Conservation (phyloP, 2,329 filamentous ascomycete genomes). For the Cadophora luteo-olivacea region DNA sequence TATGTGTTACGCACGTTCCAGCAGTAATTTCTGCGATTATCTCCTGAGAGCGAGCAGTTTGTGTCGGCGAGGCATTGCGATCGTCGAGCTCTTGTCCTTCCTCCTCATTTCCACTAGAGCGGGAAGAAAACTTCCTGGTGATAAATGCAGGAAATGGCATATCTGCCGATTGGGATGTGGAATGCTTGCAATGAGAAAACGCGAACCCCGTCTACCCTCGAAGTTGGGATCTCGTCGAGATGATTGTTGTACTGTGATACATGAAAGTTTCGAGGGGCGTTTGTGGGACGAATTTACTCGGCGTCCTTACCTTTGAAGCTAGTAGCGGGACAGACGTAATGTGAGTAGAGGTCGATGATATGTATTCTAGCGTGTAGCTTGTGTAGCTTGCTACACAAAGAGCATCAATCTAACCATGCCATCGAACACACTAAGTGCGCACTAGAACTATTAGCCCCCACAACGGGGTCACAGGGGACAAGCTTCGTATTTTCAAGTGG, state of each 20-base stretch:
- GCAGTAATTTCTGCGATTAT: slow-evolving; percentile 29
- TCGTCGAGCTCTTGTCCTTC: not conserved
- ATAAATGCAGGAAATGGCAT: not conserved
- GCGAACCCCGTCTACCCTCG: not conserved
- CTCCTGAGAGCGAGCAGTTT: not conserved
- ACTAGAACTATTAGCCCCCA: not conserved
- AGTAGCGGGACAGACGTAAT: not conserved
- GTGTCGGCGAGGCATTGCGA: not conserved
- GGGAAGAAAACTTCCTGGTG: not conserved
- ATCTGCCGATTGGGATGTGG: not conserved
- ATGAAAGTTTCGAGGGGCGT: not conserved
- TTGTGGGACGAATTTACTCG: not conserved
- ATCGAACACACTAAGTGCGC: not conserved
- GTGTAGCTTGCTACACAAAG: not conserved
- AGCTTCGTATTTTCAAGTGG: not conserved
- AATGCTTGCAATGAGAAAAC: not conserved
- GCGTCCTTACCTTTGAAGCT: not conserved
- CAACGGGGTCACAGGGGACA: not conserved
- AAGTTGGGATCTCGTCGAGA: not conserved
- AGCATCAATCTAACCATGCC: not conserved
- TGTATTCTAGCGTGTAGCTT: not conserved
- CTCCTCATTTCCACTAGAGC: not conserved
- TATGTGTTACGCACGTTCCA: slow-evolving; percentile 20
- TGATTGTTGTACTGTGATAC: not conserved
- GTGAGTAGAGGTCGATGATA: not conserved